Evolutionary conservation across 2,329 filamentous ascomycete species (phyloP), one percentile per base, ranked within the genome.

Genomic region (Monosporascus sp.): DNA sequence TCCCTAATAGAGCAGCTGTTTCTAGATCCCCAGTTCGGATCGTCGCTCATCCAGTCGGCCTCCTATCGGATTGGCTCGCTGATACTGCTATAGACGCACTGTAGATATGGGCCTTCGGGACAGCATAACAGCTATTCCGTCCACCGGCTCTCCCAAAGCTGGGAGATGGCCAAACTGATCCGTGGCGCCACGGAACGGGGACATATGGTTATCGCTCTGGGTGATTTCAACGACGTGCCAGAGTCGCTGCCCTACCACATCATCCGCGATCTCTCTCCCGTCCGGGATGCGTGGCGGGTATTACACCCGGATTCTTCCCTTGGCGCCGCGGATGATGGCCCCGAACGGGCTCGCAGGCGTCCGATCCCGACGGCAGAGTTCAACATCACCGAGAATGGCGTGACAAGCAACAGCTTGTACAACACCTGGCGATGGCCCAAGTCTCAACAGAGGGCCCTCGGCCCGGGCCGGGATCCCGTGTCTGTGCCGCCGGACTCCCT

Each of bases 161-260:
- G 94, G 94, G 89, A 97, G 68, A 89, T 97, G 53, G 82, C 92
- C 50, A 96, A 96, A 70, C 78, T 96, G 45, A 87, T 97, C 74
- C 85, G 89, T 48, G 88, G 83, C 53, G 92, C 93, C 45, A 81
- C 85, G 1, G 88, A 91, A 60, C 79, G 87, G 15, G 90, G 91
- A 6, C 89, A 93, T 67, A 77, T 97, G 31, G 91, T 92, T 49
- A 75, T 97, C 44, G 92, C 86, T 6, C 75, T 96, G 51, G 94
- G 94, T 25, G 94, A 97, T 74, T 97, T 97, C 75, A 97, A 97
- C 73, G 96, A 96, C 88, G 76, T 90, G n/a, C 94, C 94, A 1
- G 72, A 87, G 41, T 95, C 90, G 25, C 82, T 96, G 56, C 86
- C 89, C 34, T 90, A 97, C 72, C 82, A 85, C 51, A 78, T 97